phyloP scores from a whole-genome alignment of 305 asterid genomes.

The Fraxinus albicans region DNA sequence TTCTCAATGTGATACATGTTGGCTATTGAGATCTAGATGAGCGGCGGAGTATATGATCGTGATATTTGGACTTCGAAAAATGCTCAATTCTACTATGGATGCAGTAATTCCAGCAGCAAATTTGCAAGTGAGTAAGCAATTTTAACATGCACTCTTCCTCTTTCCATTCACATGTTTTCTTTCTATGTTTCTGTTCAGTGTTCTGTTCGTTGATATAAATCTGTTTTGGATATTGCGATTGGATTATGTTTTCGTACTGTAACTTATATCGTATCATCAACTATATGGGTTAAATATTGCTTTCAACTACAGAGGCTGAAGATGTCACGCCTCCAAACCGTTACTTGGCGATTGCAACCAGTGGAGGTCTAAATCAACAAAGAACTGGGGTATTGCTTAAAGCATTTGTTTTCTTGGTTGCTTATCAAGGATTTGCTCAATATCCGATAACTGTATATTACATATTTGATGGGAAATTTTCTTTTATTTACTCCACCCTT shows the following conservation, averaged over 20 bases:
- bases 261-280: neutral
- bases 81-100: slow-evolving; percentile 61
- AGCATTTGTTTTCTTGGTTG: slow-evolving; percentile 2
- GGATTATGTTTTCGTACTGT: neutral
- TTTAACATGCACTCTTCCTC: neutral
- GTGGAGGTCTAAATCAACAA: slow-evolving; percentile 99
- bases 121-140: slow-evolving; percentile 59
- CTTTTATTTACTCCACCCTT: neutral
- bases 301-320: slow-evolving; percentile 56
- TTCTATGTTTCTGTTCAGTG: neutral
- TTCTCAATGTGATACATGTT: slow-evolving; percentile 39
- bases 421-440: neutral
- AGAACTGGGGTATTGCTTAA: slow-evolving; percentile 80
- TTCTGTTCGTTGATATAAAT: slow-evolving; percentile 15
- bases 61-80: slow-evolving; percentile 80
- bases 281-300: slow-evolving; percentile 18
- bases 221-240: neutral
- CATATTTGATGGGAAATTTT: neutral
- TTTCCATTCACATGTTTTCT: neutral
- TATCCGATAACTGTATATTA: neutral
- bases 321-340: slow-evolving; percentile 55
- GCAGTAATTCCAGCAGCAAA: slow-evolving; percentile 71
- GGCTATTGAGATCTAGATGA: slow-evolving; percentile 53
- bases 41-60: slow-evolving; percentile 50
- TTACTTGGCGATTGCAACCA: slow-evolving; percentile 81